Evolutionary conservation across 2,329 filamentous ascomycete genomes (phyloP), one percentile per base, ranked within the genome.

Genomic region (Aspergillus sp.): DNA sequence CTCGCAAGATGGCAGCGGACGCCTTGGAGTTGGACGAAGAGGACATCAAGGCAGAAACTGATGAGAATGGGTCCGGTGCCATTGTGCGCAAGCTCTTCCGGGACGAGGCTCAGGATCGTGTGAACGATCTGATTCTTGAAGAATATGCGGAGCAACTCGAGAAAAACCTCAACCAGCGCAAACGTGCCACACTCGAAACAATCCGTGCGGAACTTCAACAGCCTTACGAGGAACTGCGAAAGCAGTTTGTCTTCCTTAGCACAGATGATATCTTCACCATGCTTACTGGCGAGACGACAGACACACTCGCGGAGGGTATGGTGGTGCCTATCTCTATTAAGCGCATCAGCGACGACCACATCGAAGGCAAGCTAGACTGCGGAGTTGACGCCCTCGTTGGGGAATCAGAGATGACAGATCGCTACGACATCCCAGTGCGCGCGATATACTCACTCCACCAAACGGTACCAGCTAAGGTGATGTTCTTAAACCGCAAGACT

Each of bases 1-100:
- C 92, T 49, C 90, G 93, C 66, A 99, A 99, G 78, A 98, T 99
- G 89, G 95, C 95, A 19, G 95, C 95, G 3, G 95, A 99, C 80
- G 95, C 95, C 15, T 81, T 99, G 48, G 93, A 97, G 72, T 83
- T 99, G 64, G 95, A 99, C 66, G 95, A 99, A 76, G 95, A 99
- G 78, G 95, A 99, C 68, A 91, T 99, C 71, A 96, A 96, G 76
- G 91, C 90, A 1, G 93, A 98, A 77, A 90, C 89, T 5, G 91
- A 96, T 64, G 91, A 97, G 69, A 91, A 92, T 62, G 95, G 95
- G 0, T 83, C 90, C 0, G 92, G 90, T 15, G 95, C 93, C 7
- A 93, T 98, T 65, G 91, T 99, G 55, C 88, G 93, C 62, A 96
- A 93, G 74, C 86, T 99, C n/a, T 90, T 99, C 73, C 90, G 91